A percentile compares a stretch with the other conserved stretches of the same genome.
Evolutionary conservation across 495 filamentous ascomycete genomes (phyloP).

Genomic region (Penicillium longicatenatum): DNA sequence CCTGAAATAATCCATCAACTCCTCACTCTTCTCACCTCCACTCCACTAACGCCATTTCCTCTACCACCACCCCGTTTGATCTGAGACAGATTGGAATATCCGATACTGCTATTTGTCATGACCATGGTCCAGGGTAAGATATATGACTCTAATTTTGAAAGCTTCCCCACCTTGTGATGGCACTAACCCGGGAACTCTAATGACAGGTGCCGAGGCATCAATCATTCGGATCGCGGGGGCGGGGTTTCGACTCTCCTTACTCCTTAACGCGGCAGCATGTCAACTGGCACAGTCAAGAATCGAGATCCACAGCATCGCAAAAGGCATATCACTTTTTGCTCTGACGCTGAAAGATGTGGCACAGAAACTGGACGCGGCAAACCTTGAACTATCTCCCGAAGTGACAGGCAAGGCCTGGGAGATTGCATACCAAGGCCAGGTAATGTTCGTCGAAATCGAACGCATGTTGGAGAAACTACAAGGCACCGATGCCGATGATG

Average conservation of each 20-base stretch:
- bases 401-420: constrained; percentile 43
- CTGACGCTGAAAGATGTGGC: constrained; percentile 45
- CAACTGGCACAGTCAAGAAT: constrained; percentile 45
- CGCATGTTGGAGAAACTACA: constrained; percentile 46
- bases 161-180: background rate
- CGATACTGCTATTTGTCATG: background rate
- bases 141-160: background rate
- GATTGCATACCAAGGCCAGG: constrained; percentile 42
- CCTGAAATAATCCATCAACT: background rate
- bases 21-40: background rate
- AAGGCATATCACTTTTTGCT: constrained; percentile 46
- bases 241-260: constrained; percentile 46
- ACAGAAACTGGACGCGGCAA: constrained; percentile 32
- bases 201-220: constrained; percentile 28
- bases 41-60: background rate
- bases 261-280: constrained; percentile 46
- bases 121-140: constrained; percentile 25
- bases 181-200: constrained; percentile 5
- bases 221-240: constrained; percentile 42
- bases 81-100: background rate
- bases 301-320: constrained; percentile 51
- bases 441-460: constrained; percentile 47
- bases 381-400: constrained; percentile 28
- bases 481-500: constrained; percentile 33
- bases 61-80: constrained; percentile 3